Evolutionary conservation across 140 eudicot species (phyloP), one percentile per base, ranked within the genome.

Genomic region (Ambrosia hybrid): DNA sequence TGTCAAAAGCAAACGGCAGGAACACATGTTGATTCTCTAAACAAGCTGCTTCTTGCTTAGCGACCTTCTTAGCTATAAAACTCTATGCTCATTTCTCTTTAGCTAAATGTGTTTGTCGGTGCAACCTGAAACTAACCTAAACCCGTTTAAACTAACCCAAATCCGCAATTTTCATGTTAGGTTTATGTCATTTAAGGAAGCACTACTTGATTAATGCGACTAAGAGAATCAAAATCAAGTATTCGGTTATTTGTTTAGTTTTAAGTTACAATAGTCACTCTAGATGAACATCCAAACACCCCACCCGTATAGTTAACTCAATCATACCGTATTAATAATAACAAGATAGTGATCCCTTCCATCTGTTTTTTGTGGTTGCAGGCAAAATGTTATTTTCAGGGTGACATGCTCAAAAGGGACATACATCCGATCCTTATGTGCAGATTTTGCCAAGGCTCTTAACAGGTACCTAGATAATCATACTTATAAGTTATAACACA

Each of bases 381-480:
- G 97, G 72, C 99, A 94, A 79, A 94, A 94, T 84, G 89, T 94
- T 80, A 79, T 94, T 41, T 90, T 94, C 65, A 83, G 89, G 70
- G 97, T 94, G 81, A 88, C 86, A 64, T 94, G 99, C 79, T 94
- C 97, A 41, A 94, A 94, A 83, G 97, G 97, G 72, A 94, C 99
- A 0, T 94, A 94, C 70, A 83, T 94, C 34, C 91, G 96, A 71
- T 94, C 99, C 49, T 85, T 94, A 51, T 86, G 97, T 81, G 91
- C 94, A 62, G 99, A 90, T 81, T 83, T 90, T 75, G 99, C 91
- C 26, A 94, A 88, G 84, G 91, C 96, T 80, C 88, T 94, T 16
- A 85, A 86, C 78, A 94, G 97, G 99, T 94, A 77, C 45, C 39
- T 51, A 70, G 48, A 6, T 51, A 21, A 51, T 49, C 60, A 76